Percentiles rank a stretch among this genome's conserved stretches.
These are phyloP conservation scores for Xylaria palmicola DNA, from an alignment of 495 filamentous ascomycete species.

Conservation along the genomic window DNA sequence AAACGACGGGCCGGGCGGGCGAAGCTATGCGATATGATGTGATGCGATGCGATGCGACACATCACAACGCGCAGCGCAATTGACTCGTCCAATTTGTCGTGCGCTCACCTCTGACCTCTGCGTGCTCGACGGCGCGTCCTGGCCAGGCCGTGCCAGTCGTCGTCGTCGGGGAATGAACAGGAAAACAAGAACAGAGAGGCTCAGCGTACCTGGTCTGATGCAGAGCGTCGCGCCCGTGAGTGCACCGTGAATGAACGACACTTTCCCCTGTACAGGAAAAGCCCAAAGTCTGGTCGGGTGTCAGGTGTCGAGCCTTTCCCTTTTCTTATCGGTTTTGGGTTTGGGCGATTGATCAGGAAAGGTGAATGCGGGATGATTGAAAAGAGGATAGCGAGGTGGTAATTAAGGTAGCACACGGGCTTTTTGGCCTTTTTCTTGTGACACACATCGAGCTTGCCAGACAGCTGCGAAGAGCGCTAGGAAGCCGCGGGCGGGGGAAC, in stretches of 20 bases:
- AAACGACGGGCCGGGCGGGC: slow-evolving; percentile 10
- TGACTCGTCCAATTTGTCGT: slow-evolving; percentile 24
- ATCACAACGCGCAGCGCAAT: slow-evolving; percentile 19
- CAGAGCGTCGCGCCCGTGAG: neutral
- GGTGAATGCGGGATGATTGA: slow-evolving; percentile 59
- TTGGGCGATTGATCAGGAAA: slow-evolving; percentile 54
- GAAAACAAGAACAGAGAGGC: neutral
- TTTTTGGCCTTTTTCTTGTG: slow-evolving; percentile 26
- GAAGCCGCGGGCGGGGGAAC: slow-evolving; percentile 48
- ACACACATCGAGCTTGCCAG: slow-evolving; percentile 32
- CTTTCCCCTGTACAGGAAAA: slow-evolving; percentile 46
- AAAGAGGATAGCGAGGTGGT: slow-evolving; percentile 58
- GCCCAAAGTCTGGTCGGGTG: slow-evolving; percentile 25
- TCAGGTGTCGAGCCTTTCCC: slow-evolving; percentile 28
- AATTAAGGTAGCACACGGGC: slow-evolving; percentile 42
- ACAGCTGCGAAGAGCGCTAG: slow-evolving; percentile 44
- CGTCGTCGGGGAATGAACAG: no score
- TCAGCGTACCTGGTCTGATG: neutral
- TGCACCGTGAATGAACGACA: slow-evolving; percentile 8
- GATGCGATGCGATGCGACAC: slow-evolving; percentile 14
- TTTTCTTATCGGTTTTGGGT: slow-evolving; percentile 28
- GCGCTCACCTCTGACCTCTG: slow-evolving; percentile 5
- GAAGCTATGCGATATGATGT: slow-evolving; percentile 20
- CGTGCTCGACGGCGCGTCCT: neutral
- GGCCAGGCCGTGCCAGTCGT: no score